Evolutionary conservation across 2,329 filamentous ascomycete species (phyloP).

Genomic region (Ceratocystis huliohia): DNA sequence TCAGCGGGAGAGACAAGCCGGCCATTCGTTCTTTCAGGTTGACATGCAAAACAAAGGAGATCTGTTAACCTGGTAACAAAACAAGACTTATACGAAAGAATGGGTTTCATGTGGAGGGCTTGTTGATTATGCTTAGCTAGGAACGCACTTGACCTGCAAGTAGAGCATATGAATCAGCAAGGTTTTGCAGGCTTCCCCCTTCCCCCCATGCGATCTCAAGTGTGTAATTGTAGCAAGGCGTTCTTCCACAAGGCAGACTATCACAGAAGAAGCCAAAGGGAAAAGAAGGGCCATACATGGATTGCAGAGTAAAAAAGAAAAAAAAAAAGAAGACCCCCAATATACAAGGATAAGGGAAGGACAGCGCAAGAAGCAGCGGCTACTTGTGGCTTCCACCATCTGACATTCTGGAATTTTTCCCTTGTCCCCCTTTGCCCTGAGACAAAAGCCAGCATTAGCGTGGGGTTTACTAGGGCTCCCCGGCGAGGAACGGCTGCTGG

Average conservation of each 20-base stretch:
- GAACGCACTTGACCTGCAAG: too few species aligned
- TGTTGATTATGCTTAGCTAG: neutral
- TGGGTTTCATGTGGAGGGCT: neutral
- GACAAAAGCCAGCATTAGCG: neutral
- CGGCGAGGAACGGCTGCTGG: neutral
- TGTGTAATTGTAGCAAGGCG: neutral
- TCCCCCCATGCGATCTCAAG: neutral
- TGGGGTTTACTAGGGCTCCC: constrained; percentile 1
- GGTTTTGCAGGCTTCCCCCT: too few species aligned
- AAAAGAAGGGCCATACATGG: neutral
- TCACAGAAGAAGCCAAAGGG: too few species aligned
- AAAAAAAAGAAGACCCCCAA: neutral
- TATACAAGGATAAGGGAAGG: neutral
- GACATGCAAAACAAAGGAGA: constrained; percentile 1
- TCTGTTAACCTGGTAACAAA: neutral
- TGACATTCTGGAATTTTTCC: neutral
- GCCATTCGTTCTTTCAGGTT: neutral
- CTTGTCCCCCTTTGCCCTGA: neutral
- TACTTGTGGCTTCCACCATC: neutral
- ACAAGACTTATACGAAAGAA: neutral
- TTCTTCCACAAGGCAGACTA: neutral
- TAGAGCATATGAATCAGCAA: too few species aligned
- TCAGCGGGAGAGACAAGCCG: neutral
- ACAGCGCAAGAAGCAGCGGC: neutral
- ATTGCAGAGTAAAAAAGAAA: neutral